Conservation (phyloP, 2,329 filamentous ascomycete species). For the Claviceps pusilla region DNA sequence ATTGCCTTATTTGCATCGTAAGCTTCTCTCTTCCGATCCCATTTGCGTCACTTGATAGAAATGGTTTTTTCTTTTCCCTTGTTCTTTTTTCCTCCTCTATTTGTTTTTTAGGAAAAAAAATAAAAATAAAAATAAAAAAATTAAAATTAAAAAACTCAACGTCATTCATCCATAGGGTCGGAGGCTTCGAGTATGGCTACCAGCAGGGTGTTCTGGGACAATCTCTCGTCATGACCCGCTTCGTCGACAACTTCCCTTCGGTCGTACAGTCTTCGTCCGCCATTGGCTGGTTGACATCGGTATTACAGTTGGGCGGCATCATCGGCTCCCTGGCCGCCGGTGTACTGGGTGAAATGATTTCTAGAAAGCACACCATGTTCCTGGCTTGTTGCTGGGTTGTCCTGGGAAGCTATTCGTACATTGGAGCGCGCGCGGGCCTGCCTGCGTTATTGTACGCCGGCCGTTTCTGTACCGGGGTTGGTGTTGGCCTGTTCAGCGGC, state of each 20-base stretch:
- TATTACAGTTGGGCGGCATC: conserved; percentile 36
- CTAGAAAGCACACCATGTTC: conserved; percentile 2
- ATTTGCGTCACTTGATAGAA: not conserved
- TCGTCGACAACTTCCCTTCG: conserved; percentile 32
- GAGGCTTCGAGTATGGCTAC: conserved; percentile 37
- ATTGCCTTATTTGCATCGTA: conserved; percentile 27
- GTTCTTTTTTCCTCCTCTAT: too few species aligned
- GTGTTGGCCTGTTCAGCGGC: conserved; percentile 32
- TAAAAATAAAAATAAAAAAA: too few species aligned
- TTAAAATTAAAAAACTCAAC: too few species aligned
- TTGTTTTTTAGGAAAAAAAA: too few species aligned
- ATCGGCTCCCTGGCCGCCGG: conserved; percentile 32
- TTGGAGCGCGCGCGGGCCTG: conserved; percentile 24
- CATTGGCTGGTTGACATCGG: conserved; percentile 35
- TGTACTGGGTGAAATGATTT: conserved; percentile 21
- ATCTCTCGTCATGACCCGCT: conserved; percentile 35
- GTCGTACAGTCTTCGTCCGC: conserved; percentile 30
- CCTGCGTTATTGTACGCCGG: conserved; percentile 31
- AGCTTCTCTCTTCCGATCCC: conserved; percentile 4
- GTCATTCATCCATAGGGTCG: conserved; percentile 20
- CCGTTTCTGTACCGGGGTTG: conserved; percentile 33
- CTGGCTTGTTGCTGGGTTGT: conserved; percentile 19
- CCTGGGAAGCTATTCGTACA: conserved; percentile 29
- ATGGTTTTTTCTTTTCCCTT: too few species aligned
- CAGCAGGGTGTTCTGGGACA: conserved; percentile 40